Evolutionary conservation across 306 rosid genomes (phyloP), one percentile per base, ranked within the genome.

Genomic region (Castanea mollissima): DNA sequence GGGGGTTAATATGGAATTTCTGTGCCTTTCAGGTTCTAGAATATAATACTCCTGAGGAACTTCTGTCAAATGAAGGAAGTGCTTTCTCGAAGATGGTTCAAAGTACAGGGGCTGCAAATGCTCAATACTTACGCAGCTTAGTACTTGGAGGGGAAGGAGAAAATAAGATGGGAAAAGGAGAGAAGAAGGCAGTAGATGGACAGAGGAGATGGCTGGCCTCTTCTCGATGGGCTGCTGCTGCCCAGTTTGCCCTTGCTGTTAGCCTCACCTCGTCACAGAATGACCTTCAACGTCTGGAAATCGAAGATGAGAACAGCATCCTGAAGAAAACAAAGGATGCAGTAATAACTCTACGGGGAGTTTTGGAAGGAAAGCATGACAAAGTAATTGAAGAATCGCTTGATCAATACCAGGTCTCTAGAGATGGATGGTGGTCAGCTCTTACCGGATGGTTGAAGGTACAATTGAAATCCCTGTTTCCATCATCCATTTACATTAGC

Each of bases 381-480:
- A 76, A 76, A 77, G 91, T 76, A 78, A 92, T 91, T 78, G 91
- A 90, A 49, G 86, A 82, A 74, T 74, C 86, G 46, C 81, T 90
- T 14, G 34, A 57, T 75, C 75, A 49, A 55, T 87, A 81, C 77
- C 88, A 88, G 75, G 78, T 92, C 75, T 83, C 92, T 21, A 78
- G 87, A 78, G 90, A 71, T 81, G 93, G 96, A 73, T 87, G 94
- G 84, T 94, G 90, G 97, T 92, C 87, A 76, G 77, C 99, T 15
- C 91, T 94, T 94, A 90, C 89, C 86, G 84, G 83, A 90, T 92
- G 93, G 83, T 92, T 77, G 99, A 94, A 89, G 99, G 99, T 94
- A 91, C 55, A 49, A 49, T 4, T 69, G 55, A 74, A 71, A 78
- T 27, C 35, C 7, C 70, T 51, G 56, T 52, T 64, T 83, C 23